Evolutionary conservation across 257 asterid species (phyloP).

Genomic region (Solanum tarijense): DNA sequence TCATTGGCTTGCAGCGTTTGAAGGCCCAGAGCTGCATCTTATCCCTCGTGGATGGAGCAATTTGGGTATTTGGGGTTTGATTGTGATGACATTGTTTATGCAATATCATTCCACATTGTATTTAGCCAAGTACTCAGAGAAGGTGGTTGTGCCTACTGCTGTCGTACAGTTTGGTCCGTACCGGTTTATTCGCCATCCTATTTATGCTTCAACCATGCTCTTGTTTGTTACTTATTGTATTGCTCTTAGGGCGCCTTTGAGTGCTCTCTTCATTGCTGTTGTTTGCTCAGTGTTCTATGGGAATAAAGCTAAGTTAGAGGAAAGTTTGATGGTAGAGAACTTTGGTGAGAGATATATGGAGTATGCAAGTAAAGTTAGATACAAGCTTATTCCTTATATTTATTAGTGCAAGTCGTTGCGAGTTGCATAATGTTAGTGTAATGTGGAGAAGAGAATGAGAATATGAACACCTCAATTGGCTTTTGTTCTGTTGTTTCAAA

Average conservation of each 20-base stretch:
- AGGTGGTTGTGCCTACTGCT: conserved; percentile 86
- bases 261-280: conserved; percentile 30
- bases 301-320: conserved; percentile 72
- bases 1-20: conserved; percentile 88
- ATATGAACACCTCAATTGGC: neutral
- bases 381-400: conserved; percentile 75
- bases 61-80: conserved; percentile 53
- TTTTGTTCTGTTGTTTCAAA: neutral
- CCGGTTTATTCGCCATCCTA: conserved; percentile 83
- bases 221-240: conserved; percentile 61
- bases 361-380: conserved; percentile 54
- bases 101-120: conserved; percentile 77
- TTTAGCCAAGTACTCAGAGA: conserved; percentile 89
- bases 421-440: neutral
- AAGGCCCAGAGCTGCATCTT: conserved; percentile 79
- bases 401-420: conserved; percentile 31
- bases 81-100: conserved; percentile 43
- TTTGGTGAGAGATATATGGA: conserved; percentile 62
- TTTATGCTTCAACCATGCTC: conserved; percentile 87
- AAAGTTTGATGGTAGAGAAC: conserved; percentile 56
- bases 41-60: conserved; percentile 77
- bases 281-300: conserved; percentile 67
- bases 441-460: neutral
- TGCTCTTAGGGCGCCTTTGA: conserved; percentile 76
- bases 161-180: conserved; percentile 96